phyloP scores from a whole-genome alignment of 2,329 filamentous ascomycete species.

The Scortechinia acanthostroma region DNA sequence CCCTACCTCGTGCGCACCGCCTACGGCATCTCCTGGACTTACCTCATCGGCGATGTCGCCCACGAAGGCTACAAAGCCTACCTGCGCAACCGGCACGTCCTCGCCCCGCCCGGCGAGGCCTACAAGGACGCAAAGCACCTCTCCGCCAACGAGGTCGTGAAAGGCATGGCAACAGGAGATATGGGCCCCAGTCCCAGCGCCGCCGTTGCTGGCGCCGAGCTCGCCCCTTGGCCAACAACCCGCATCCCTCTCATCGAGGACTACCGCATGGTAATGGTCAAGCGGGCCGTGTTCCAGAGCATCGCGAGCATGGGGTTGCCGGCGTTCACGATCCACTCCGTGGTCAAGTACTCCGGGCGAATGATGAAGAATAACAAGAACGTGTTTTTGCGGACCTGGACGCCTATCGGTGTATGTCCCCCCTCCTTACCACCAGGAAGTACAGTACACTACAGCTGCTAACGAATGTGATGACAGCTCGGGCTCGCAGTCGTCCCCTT shows the following conservation, averaged over 20 bases:
- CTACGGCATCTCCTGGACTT: constrained; percentile 88
- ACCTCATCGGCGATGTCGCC: constrained; percentile 80
- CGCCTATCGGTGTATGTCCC: constrained; percentile 61
- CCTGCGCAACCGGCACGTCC: constrained; percentile 70
- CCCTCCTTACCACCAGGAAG: background rate
- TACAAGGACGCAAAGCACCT: constrained; percentile 33
- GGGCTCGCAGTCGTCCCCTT: constrained; percentile 73
- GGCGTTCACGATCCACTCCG: constrained; percentile 86
- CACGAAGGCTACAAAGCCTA: constrained; percentile 96
- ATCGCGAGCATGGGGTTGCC: constrained; percentile 89
- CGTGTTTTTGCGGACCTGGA: constrained; percentile 71
- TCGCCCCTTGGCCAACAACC: constrained; percentile 17
- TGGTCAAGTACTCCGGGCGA: constrained; percentile 80
- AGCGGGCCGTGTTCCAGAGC: constrained; percentile 83
- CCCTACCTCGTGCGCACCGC: constrained; percentile 74
- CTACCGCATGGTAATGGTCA: constrained; percentile 82
- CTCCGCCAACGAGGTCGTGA: background rate
- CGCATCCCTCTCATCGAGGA: constrained; percentile 72
- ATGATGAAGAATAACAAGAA: constrained; percentile 83
- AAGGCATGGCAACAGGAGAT: background rate
- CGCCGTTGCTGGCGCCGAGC: background rate
- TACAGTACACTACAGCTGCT: constrained; percentile 1
- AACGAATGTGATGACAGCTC: constrained; percentile 28
- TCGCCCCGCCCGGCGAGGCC: constrained; percentile 61
- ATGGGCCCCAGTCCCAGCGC: background rate